phyloP scores from a whole-genome alignment of 441 rosid species.

The Erysimum pusillum region DNA sequence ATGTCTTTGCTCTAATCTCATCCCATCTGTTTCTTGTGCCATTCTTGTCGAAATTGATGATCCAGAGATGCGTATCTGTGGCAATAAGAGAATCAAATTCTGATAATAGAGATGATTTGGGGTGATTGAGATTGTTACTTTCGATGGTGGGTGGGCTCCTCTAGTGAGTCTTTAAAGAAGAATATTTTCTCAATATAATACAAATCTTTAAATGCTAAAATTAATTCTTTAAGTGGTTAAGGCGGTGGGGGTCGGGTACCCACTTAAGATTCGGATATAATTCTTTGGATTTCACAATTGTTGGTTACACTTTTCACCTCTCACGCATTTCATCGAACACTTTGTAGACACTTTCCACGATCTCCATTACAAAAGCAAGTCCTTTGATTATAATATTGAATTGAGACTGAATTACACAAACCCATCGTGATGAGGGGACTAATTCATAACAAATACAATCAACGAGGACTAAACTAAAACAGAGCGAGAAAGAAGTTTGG shows the following conservation, averaged over 20 bases:
- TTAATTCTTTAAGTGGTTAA: too few relatives aligned
- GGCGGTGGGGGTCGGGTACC: too few relatives aligned
- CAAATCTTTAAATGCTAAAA: too few relatives aligned
- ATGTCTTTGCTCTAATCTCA: conserved; percentile 82
- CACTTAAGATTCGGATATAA: too few relatives aligned
- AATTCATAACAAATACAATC: conserved; percentile 53
- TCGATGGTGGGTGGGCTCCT: too few relatives aligned
- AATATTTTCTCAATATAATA: too few relatives aligned
- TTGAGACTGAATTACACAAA: conserved; percentile 57
- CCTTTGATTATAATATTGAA: conserved; percentile 61
- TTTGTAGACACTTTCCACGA: conserved; percentile 48
- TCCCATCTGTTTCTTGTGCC: conserved; percentile 63
- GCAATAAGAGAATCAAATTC: too few relatives aligned
- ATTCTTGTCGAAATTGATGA: conserved; percentile 19
- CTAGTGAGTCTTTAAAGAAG: too few relatives aligned
- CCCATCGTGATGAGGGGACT: conserved; percentile 51
- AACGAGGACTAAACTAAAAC: conserved; percentile 4
- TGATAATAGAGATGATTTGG: too few relatives aligned
- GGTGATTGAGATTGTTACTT: too few relatives aligned
- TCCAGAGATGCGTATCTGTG: too few relatives aligned
- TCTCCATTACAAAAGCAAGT: conserved; percentile 43
- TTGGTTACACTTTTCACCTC: conserved; percentile 53
- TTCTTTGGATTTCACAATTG: conserved; percentile 56
- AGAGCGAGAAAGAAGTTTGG: too few relatives aligned
- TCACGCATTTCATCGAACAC: conserved; percentile 85